Evolutionary conservation across 768 basidiomycete species (phyloP).

Genomic region (Dacryopinax primogenitus): DNA sequence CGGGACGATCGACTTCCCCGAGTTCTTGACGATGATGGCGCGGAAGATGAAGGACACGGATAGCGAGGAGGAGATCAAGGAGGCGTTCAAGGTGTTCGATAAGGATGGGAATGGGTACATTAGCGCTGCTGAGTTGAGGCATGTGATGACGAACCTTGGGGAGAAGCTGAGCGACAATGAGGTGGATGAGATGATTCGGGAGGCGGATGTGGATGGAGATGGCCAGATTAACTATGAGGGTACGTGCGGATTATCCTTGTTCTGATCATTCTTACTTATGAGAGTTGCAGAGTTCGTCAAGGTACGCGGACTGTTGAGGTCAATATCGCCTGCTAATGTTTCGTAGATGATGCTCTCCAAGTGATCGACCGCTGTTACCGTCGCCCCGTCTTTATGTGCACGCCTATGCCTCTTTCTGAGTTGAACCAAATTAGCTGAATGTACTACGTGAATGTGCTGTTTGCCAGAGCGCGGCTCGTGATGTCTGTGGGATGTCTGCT

Average conservation of each 20-base stretch:
- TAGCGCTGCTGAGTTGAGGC: constrained; percentile 68
- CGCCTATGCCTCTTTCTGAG: neutral
- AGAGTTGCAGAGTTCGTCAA: constrained; percentile 52
- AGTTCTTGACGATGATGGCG: constrained; percentile 76
- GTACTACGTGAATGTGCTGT: constrained; percentile 6
- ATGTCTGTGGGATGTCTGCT: too few relatives aligned
- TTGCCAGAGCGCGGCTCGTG: neutral
- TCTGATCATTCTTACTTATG: neutral
- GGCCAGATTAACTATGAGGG: constrained; percentile 86
- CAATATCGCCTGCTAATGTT: constrained; percentile 10
- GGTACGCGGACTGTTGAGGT: constrained; percentile 29
- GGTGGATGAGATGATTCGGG: constrained; percentile 94
- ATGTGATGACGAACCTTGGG: constrained; percentile 88
- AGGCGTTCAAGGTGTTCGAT: constrained; percentile 96
- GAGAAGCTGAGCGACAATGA: constrained; percentile 79
- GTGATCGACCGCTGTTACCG: constrained; percentile 23
- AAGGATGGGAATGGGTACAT: constrained; percentile 91
- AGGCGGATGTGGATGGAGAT: constrained; percentile 88
- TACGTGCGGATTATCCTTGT: constrained; percentile 26
- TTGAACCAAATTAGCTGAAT: neutral
- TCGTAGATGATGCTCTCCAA: constrained; percentile 62
- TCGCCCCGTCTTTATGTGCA: neutral
- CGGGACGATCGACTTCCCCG: constrained; percentile 74
- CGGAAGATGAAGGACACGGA: constrained; percentile 87
- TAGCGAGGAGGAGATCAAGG: constrained; percentile 85